Evolutionary conservation across 495 filamentous ascomycete genomes (phyloP), one percentile per base, ranked within the genome.

Genomic region (Aspergillus carlsbadensis): DNA sequence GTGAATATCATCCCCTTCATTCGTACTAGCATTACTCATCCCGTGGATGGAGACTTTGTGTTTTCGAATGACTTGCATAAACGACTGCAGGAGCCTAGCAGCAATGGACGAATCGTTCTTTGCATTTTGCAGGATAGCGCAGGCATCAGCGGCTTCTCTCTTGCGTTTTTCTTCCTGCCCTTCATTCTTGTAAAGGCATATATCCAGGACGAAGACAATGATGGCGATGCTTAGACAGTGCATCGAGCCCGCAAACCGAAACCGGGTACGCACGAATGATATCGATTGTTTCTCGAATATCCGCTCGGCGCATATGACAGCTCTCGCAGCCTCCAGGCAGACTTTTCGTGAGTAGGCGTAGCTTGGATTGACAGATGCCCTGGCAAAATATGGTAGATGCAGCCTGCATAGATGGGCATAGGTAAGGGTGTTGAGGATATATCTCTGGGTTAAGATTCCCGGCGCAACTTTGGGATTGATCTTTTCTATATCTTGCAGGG

Each of bases 101-200:
- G 35, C 35, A 40, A 52, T 40, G 13, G 35, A 52, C 22, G 34
- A 40, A 40, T 52, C 21, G 17, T 29, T 39, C n/a, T 52, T 26
- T 2, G 34, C 48, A 20, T 52, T 52, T 20, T 40, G 11, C 6
- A 52, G 20, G 35, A 52, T 26, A 39, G 10, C 7, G 15, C 48
- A 52, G 18, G 42, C 42, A 20, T 24, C 11, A 14, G 42, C 42
- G 6, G 22, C 42, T 26, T 45, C 22, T 14, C 10, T 29, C 14
- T 45, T 26, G 10, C 42, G 42, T n/a, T 45, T 20, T 10, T 24
- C 42, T 45, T 45, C 42, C 17, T 45, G 42, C 26, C 20, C 10
- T 11, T 24, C 11, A 20, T 45, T 20, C 42, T 45, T 24, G 42
- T 45, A 45, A 39, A 45, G 42, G 7, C 21, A 26, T 7, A 45